Evolutionary conservation across 306 rosid species (phyloP).

Genomic region (Mimosa pudica): DNA sequence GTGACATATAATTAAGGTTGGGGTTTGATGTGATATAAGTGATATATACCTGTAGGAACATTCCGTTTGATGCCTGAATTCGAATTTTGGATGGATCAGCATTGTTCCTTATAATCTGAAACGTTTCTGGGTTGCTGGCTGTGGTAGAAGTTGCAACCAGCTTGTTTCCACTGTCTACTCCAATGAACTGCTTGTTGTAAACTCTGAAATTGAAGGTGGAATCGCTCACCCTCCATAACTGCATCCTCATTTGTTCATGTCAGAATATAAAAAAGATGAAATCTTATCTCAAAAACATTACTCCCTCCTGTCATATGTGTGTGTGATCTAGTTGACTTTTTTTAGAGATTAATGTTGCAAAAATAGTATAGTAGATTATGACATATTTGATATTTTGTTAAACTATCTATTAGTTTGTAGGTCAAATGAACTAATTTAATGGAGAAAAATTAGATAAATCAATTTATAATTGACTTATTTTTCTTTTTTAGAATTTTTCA

Average conservation of each 20-base stretch:
- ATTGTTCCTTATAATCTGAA: slow-evolving; percentile 45
- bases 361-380: no score
- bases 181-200: slow-evolving; percentile 42
- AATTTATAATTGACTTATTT: no score
- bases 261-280: neutral
- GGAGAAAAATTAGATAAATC: no score
- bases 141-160: slow-evolving; percentile 13
- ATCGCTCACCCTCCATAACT: slow-evolving; percentile 61
- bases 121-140: slow-evolving; percentile 45
- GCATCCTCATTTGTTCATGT: neutral
- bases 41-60: neutral
- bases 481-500: no score
- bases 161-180: slow-evolving; percentile 15
- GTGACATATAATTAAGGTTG: neutral
- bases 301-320: no score
- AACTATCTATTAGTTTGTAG: no score
- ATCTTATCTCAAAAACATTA: neutral
- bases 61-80: slow-evolving; percentile 52
- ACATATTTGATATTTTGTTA: no score
- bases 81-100: slow-evolving; percentile 42
- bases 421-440: no score
- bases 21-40: neutral
- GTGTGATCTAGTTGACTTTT: no score
- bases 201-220: slow-evolving; percentile 42
- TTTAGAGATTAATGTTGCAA: no score